Conservation (phyloP, 2,329 filamentous ascomycete species). For the Parasarocladium wereldwijsianum region DNA sequence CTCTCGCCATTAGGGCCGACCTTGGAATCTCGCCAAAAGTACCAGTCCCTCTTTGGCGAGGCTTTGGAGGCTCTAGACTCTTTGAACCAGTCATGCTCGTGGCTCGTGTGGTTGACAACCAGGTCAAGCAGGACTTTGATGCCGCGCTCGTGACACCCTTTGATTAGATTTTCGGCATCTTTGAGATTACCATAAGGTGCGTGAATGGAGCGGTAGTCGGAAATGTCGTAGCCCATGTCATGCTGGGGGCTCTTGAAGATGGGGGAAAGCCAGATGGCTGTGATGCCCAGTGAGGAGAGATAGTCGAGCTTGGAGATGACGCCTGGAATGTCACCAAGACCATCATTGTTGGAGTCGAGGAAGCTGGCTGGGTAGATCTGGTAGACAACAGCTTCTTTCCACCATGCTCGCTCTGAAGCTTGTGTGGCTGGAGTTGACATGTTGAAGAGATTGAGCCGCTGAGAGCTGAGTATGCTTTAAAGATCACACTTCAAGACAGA, state of each 20-base stretch:
- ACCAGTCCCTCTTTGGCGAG: slow-evolving; percentile 51
- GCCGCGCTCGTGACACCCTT: slow-evolving; percentile 40
- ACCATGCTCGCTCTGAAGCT: slow-evolving; percentile 32
- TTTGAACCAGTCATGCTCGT: slow-evolving; percentile 52
- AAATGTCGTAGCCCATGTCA: slow-evolving; percentile 58
- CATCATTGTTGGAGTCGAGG: slow-evolving; percentile 39
- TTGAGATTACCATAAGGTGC: slow-evolving; percentile 50
- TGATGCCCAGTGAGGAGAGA: slow-evolving; percentile 42
- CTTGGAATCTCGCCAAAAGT: slow-evolving; percentile 34
- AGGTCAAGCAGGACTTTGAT: slow-evolving; percentile 62
- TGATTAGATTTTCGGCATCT: slow-evolving; percentile 48
- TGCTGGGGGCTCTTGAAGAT: slow-evolving; percentile 47
- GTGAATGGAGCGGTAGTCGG: slow-evolving; percentile 51
- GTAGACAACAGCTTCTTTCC: slow-evolving; percentile 41
- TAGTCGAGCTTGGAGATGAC: slow-evolving; percentile 47
- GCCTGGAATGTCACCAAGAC: slow-evolving; percentile 47
- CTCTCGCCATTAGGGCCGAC: slow-evolving; percentile 40
- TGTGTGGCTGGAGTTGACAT: too few relatives aligned
- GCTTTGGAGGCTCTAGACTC: slow-evolving; percentile 44
- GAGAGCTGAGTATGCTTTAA: too few relatives aligned
- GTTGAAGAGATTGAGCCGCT: too few relatives aligned
- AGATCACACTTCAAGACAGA: too few relatives aligned
- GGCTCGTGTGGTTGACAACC: slow-evolving; percentile 63
- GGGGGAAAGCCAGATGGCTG: slow-evolving; percentile 53
- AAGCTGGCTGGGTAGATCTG: slow-evolving; percentile 44